phyloP scores from a whole-genome alignment of 192 early-diverging fungal genomes.

The Spinellus fusiger region DNA sequence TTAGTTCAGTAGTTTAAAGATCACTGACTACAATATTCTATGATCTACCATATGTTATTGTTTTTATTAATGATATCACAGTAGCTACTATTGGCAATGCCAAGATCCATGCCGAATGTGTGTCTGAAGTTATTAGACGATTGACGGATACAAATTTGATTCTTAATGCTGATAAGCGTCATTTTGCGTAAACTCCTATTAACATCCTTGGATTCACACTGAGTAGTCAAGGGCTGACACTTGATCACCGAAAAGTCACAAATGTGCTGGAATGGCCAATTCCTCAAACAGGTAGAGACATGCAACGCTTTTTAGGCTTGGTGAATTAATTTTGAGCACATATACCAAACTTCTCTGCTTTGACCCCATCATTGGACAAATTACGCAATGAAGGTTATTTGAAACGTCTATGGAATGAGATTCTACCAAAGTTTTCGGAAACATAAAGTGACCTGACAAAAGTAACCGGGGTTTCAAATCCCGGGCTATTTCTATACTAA shows the following conservation, averaged over 20 bases:
- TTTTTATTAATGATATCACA: slow-evolving; percentile 20
- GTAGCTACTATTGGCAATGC: slow-evolving; percentile 1
- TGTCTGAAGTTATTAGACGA: neutral
- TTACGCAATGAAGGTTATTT: slow-evolving; percentile 15
- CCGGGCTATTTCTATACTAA: too few species aligned
- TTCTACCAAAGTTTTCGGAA: too few species aligned
- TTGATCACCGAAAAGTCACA: slow-evolving; percentile 19
- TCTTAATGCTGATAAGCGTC: slow-evolving; percentile 23
- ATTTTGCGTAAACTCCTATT: slow-evolving; percentile 16
- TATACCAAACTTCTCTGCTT: slow-evolving; percentile 8
- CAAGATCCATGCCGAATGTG: neutral
- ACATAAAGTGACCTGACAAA: too few species aligned
- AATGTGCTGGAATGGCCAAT: slow-evolving; percentile 18
- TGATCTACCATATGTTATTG: slow-evolving; percentile 11
- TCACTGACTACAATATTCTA: slow-evolving; percentile 13
- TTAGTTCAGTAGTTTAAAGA: slow-evolving; percentile 15
- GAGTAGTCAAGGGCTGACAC: slow-evolving; percentile 5
- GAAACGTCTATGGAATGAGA: neutral
- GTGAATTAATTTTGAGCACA: slow-evolving; percentile 22
- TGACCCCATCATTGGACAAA: slow-evolving; percentile 18
- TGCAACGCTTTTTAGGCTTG: slow-evolving; percentile 19
- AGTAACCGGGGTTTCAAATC: too few species aligned
- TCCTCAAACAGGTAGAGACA: slow-evolving; percentile 18
- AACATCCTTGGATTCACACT: slow-evolving; percentile 13
- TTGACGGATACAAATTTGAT: slow-evolving; percentile 6